Percentiles rank a stretch among this genome's conserved stretches.
phyloP scores from a whole-genome alignment of 2,329 filamentous ascomycete species.

The Phyllosticta paracitricarpa region DNA sequence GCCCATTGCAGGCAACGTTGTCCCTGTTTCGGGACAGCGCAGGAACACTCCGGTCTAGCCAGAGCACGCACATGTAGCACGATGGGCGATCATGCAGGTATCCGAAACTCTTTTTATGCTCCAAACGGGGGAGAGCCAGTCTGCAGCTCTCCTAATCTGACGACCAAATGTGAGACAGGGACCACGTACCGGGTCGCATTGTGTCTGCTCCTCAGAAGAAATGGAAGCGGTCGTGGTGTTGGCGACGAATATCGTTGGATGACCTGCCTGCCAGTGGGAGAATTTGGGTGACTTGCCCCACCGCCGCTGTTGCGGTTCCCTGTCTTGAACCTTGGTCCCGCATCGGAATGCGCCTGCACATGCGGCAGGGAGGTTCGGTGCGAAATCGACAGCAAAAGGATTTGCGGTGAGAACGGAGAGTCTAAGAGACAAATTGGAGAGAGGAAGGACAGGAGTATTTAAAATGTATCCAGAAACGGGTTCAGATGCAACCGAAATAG shows the following conservation, averaged over 20 bases:
- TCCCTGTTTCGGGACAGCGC: neutral
- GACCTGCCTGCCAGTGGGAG: neutral
- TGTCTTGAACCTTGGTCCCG: neutral
- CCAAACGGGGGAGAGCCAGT: neutral
- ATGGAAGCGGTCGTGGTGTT: neutral
- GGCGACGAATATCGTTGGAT: neutral
- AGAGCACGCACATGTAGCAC: neutral
- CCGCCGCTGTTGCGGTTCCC: neutral
- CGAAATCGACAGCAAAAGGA: neutral
- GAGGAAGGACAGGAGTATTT: neutral
- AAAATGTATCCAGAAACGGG: neutral
- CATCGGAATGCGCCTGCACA: neutral
- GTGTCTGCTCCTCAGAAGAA: neutral
- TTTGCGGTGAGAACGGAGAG: neutral
- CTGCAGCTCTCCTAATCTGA: neutral
- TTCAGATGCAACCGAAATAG: neutral
- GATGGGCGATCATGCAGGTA: neutral
- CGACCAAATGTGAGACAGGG: neutral
- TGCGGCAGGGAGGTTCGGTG: neutral
- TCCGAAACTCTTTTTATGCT: neutral
- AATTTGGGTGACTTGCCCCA: neutral
- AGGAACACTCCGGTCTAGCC: neutral
- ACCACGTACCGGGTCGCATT: neutral
- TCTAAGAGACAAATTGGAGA: neutral
- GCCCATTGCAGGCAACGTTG: neutral